These are phyloP conservation scores for Asterochloris erici DNA, from an alignment of 139 green algal species.

Conservation along the genomic window DNA sequence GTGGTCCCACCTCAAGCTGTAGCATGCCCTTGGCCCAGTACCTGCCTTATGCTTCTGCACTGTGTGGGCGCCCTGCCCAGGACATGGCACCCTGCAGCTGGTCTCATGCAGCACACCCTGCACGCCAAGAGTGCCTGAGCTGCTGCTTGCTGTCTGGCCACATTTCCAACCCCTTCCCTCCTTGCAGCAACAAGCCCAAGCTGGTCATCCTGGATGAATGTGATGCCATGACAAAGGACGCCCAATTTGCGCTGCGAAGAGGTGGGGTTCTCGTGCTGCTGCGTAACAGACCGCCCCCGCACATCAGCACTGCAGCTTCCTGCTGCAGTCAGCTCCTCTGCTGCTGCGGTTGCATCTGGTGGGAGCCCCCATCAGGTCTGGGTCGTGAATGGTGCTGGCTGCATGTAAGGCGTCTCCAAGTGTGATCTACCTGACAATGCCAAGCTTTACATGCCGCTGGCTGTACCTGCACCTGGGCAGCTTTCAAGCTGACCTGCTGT, in stretches of 20 bases:
- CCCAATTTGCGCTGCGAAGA: constrained; percentile 91
- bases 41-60: too few relatives aligned
- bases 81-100: too few relatives aligned
- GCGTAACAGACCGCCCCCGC: neutral
- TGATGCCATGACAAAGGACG: constrained; percentile 98
- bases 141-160: neutral
- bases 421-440: too few relatives aligned
- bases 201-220: constrained; percentile 98
- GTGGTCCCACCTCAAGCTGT: neutral
- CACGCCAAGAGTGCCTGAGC: neutral
- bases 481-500: too few relatives aligned
- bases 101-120: neutral
- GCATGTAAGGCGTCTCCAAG: too few relatives aligned
- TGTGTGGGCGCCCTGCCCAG: too few relatives aligned
- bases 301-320: neutral
- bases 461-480: too few relatives aligned
- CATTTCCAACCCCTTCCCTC: neutral
- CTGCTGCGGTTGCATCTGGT: too few relatives aligned
- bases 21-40: too few relatives aligned
- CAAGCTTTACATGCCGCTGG: too few relatives aligned
- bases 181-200: constrained; percentile 84
- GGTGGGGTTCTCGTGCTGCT: constrained; percentile 43
- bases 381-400: too few relatives aligned
- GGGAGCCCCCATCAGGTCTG: too few relatives aligned
- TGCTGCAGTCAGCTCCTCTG: neutral